Percentiles rank a stretch among this genome's conserved stretches.
phyloP scores from a whole-genome alignment of 2,329 filamentous ascomycete genomes.

The Talaromyces sp. region DNA sequence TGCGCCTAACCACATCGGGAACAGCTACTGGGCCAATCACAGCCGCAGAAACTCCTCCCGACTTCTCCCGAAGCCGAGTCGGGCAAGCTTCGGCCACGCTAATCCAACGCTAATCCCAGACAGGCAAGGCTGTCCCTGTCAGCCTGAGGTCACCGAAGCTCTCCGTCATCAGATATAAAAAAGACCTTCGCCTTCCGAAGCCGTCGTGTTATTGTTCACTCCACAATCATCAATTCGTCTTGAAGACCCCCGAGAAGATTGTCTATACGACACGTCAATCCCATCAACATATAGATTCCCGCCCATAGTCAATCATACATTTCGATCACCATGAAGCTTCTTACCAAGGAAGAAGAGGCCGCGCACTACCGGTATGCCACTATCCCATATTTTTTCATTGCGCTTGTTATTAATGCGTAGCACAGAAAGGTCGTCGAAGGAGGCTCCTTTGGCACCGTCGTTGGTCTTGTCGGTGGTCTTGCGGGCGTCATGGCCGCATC shows the following conservation, averaged over 20 bases:
- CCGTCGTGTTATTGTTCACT: not conserved
- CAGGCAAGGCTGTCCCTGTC: not conserved
- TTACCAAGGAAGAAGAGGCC: constrained; percentile 87
- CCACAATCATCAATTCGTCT: not conserved
- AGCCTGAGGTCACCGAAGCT: not conserved
- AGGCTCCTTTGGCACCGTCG: constrained; percentile 65
- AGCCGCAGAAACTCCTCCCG: not conserved
- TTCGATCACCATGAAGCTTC: constrained; percentile 72
- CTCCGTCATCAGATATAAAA: not conserved
- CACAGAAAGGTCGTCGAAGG: constrained; percentile 67
- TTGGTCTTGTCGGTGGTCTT: constrained; percentile 63
- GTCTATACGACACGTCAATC: not conserved
- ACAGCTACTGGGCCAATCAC: not conserved
- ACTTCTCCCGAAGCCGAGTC: not conserved
- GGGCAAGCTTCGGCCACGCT: not conserved
- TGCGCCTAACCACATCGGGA: not conserved
- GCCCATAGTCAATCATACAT: not conserved
- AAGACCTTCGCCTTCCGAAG: not conserved
- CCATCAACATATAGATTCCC: not conserved
- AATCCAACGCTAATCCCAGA: not conserved
- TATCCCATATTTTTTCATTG: not conserved
- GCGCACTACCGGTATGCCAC: constrained; percentile 66
- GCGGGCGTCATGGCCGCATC: constrained; percentile 64
- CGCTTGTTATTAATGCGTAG: constrained; percentile 8
- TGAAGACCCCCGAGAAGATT: not conserved